These are phyloP conservation scores for Pholiota molesta DNA, from an alignment of 768 basidiomycete species.

Conservation along the genomic window DNA sequence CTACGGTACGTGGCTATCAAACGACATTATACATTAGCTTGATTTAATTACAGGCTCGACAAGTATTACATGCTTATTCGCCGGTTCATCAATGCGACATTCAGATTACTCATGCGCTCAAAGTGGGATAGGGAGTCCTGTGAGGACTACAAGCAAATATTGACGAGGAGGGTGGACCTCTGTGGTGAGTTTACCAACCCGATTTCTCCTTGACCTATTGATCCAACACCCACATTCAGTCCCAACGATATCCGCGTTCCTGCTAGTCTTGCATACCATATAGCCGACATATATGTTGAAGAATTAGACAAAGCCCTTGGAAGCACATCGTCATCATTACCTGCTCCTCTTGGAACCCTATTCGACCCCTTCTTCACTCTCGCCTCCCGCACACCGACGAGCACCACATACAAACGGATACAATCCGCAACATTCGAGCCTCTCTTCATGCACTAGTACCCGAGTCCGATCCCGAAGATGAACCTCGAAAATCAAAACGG, in stretches of 20 bases:
- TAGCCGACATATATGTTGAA: conserved; percentile 87
- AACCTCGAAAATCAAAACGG: conserved; percentile 49
- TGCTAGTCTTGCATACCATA: conserved; percentile 77
- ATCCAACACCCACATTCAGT: conserved; percentile 38
- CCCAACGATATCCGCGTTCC: conserved; percentile 75
- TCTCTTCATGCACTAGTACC: conserved; percentile 57
- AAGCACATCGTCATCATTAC: conserved; percentile 48
- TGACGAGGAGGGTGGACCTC: conserved; percentile 74
- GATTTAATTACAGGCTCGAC: conserved; percentile 68
- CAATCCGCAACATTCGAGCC: conserved; percentile 71
- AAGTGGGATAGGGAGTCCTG: conserved; percentile 67
- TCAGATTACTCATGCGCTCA: conserved; percentile 72
- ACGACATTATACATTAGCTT: conserved; percentile 2
- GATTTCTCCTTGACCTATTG: background rate
- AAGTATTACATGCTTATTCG: conserved; percentile 97
- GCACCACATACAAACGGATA: conserved; percentile 72
- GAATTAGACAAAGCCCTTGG: conserved; percentile 77
- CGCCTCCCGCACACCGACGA: conserved; percentile 67
- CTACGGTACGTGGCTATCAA: conserved; percentile 60
- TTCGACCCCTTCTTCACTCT: conserved; percentile 70
- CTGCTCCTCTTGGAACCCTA: conserved; percentile 39
- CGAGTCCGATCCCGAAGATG: conserved; percentile 37
- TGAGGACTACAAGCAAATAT: conserved; percentile 67
- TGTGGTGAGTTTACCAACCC: conserved; percentile 59
- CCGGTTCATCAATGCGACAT: conserved; percentile 83